A percentile compares a stretch with the other conserved stretches of the same genome.
These are phyloP conservation scores for Apiotrichum mycotoxinovorans DNA, from an alignment of 1,284 basidiomycete species.

Conservation along the genomic window DNA sequence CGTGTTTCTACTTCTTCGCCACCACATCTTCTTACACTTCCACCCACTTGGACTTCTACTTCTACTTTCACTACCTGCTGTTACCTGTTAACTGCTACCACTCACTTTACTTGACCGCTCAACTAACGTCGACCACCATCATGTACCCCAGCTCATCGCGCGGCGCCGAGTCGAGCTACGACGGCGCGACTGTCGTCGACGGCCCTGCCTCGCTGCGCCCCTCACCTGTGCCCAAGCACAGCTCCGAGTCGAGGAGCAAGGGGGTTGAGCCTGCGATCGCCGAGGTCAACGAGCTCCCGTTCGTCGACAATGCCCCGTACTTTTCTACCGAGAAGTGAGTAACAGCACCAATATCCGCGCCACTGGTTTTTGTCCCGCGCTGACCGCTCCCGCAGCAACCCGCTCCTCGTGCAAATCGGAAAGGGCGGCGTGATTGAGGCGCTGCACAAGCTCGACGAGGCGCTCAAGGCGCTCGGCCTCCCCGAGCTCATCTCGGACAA, in stretches of 20 bases:
- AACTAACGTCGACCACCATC: not conserved
- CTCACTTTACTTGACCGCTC: not conserved
- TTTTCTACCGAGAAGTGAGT: slow-evolving; percentile 11
- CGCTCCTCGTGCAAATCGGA: slow-evolving; percentile 14
- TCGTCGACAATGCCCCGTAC: slow-evolving; percentile 14
- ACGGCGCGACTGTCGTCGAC: slow-evolving; percentile 11
- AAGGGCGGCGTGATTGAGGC: slow-evolving; percentile 13
- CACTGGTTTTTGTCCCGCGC: not conserved
- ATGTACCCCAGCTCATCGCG: slow-evolving; percentile 2
- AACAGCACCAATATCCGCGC: not conserved
- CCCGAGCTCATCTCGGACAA: slow-evolving; percentile 12
- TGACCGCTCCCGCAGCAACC: not conserved
- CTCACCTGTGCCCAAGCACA: not conserved
- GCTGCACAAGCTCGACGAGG: slow-evolving; percentile 10
- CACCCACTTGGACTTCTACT: too few relatives aligned
- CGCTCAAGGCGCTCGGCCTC: slow-evolving; percentile 8
- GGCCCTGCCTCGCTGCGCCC: not conserved
- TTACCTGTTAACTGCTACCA: not conserved
- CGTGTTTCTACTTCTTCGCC: too few relatives aligned
- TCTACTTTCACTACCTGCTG: too few relatives aligned
- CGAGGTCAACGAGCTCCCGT: slow-evolving; percentile 5
- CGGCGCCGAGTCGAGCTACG: slow-evolving; percentile 4
- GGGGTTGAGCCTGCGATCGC: not conserved
- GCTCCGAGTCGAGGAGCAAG: not conserved
- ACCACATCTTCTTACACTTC: too few relatives aligned